Evolutionary conservation across 371 early-diverging fungal genomes (phyloP).

Genomic region (Zancudomyces culisetae): DNA sequence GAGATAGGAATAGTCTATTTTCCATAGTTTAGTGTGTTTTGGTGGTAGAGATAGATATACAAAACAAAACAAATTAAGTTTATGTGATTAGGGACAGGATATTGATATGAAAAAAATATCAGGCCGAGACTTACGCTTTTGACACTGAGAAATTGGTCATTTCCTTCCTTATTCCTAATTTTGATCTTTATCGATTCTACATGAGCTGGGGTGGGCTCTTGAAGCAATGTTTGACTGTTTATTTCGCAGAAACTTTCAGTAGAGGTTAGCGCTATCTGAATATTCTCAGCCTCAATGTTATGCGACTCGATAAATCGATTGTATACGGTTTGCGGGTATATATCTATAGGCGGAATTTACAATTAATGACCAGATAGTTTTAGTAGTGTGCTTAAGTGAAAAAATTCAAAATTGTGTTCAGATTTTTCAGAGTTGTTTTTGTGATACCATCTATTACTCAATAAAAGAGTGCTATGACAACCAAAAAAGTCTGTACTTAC

Average conservation of each 20-base stretch:
- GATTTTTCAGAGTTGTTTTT: not conserved
- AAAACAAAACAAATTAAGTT: not conserved
- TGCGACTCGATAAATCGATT: not conserved
- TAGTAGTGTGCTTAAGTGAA: not conserved
- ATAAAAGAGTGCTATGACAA: no score
- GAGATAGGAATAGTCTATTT: slow-evolving; percentile 7
- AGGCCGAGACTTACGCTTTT: not conserved
- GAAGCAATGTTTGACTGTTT: not conserved
- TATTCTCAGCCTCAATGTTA: not conserved
- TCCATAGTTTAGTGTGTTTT: no score
- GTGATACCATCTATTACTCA: no score
- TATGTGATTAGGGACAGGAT: not conserved
- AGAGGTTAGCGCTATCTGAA: not conserved
- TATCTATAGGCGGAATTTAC: not conserved
- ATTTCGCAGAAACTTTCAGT: no score
- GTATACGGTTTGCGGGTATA: not conserved
- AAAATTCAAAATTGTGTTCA: not conserved
- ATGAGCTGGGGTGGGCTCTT: not conserved
- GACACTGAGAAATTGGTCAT: not conserved
- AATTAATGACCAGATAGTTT: not conserved
- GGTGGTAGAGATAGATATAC: no score
- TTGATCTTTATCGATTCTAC: not conserved
- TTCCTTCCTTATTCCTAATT: not conserved
- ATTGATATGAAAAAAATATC: not conserved
- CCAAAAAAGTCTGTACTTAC: no score